Evolutionary conservation across 495 filamentous ascomycete genomes (phyloP), one percentile per base, ranked within the genome.

Genomic region (Hypoxylon rickii): DNA sequence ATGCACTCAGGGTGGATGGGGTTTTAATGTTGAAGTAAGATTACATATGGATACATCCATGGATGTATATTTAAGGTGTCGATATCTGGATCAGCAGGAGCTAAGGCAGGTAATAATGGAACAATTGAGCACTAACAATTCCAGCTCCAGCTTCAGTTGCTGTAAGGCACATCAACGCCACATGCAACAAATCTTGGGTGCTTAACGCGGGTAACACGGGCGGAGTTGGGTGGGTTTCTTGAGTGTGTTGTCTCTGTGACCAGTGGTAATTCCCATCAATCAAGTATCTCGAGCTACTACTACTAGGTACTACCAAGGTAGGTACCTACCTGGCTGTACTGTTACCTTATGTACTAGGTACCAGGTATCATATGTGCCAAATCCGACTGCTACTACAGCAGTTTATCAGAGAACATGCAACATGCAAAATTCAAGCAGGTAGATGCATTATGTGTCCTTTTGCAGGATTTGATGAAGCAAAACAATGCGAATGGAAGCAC

Each of bases 401-500:
- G n/a, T n/a, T n/a, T n/a, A n/a, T n/a, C n/a, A n/a, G n/a, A n/a
- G n/a, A n/a, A n/a, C n/a, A n/a, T n/a, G n/a, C n/a, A n/a, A n/a
- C n/a, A n/a, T n/a, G n/a, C n/a, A n/a, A n/a, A n/a, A n/a, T n/a
- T n/a, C n/a, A n/a, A n/a, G 37, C 20, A 41, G 13, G 20, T 7
- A 34, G 31, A n/a, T 36, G 8, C 16, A 17, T 32, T 59, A 59
- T 59, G 55, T 59, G 48, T 59, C 48, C 37, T 31, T 24, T 26
- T 49, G 31, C 40, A 52, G 22, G 44, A 43, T 52, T 43, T 22
- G 13, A 24, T 21, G 24, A 41, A 21, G 38, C 32, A 34, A 29
- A 41, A 21, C 17, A 54, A 53, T 53, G 44, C 56, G 53, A 57
- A 32, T 48, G 53, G 48, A 42, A 19, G 48, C 31, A 22, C 42